Base-by-base conservation (phyloP, 495 filamentous ascomycete genomes). In the Rostrohypoxylon terebratum region DNA sequence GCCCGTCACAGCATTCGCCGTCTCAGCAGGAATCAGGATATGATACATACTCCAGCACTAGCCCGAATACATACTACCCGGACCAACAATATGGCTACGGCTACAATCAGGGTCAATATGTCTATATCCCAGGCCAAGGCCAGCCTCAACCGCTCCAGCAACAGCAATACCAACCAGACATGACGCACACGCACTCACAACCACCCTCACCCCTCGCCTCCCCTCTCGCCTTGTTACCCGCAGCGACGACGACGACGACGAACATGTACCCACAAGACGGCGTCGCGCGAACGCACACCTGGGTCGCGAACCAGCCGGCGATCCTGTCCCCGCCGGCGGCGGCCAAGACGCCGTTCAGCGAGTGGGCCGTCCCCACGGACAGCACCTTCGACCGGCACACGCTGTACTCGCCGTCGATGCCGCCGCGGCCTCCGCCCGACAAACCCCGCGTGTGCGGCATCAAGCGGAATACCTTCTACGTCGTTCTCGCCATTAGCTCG, bases 391-490 rank as follows among this genome's bases (percentile, higher is more conserved):
- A 61, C 59, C 58, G 59, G 16, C 72, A 31, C 13, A 68, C 59
- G 44, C 40, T 45, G 3, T 59, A 66, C 42, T 69, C 71, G 3
- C 61, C 55, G 11, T 40, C 42, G 47, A 62, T 67, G 62, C 66
- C 63, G 40, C 50, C 57, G 23, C 66, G 57, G 20, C 48, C 62
- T 1, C 31, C 36, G 31, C 55, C 16, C 9, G 18, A 59, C 14
- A 58, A 63, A 4, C 21, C 7, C 55, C 51, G 63, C 36, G 44
- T 72, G 10, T 73, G 61, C 21, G 76, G 66, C 40, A 51, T 72
- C 18, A 75, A 71, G 66, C 55, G 72, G 38, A 70, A 67, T 7
- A 40, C n/a, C 0, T 78, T 78, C 55, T 76, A 72, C 53, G 40
- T 71, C 14, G 53, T 75, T 2, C 10, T 78, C 10, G 74, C 69